These are phyloP conservation scores for Claviceps arundinis DNA, from an alignment of 2,329 filamentous ascomycete species.

Conservation along the genomic window DNA sequence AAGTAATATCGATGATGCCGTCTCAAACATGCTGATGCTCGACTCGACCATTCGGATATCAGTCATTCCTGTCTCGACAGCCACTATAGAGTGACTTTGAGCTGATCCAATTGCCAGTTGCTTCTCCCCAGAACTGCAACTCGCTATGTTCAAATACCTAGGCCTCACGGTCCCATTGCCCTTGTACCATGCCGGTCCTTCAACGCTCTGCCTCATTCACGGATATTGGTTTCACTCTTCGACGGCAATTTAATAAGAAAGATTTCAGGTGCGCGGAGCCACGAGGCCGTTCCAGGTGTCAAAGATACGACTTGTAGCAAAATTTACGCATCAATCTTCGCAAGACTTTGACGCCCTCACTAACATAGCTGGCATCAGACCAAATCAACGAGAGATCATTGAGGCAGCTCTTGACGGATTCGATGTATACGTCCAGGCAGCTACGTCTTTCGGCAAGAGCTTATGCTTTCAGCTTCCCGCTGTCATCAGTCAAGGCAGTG, in stretches of 20 bases:
- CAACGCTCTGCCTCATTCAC: conserved; percentile 34
- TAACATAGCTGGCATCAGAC: conserved; percentile 32
- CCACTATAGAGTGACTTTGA: background rate
- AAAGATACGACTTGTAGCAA: background rate
- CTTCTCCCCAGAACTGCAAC: background rate
- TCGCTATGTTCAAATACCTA: background rate
- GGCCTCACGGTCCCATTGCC: background rate
- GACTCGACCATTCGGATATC: background rate
- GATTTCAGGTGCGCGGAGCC: conserved; percentile 47
- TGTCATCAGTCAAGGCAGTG: conserved; percentile 74
- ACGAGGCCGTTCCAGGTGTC: background rate
- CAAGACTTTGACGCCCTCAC: background rate
- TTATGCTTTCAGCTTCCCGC: conserved; percentile 87
- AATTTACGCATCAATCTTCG: background rate
- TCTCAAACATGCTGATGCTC: background rate
- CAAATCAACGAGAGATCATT: conserved; percentile 79
- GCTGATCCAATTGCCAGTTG: background rate
- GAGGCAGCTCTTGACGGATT: conserved; percentile 64
- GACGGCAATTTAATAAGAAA: conserved; percentile 58
- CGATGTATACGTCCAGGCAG: conserved; percentile 89
- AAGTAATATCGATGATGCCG: background rate
- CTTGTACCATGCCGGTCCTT: conserved; percentile 25
- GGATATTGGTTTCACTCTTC: conserved; percentile 63
- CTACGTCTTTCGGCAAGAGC: conserved; percentile 84
- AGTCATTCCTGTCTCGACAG: background rate